These are phyloP conservation scores for Aspergillus texensis DNA, from an alignment of 2,329 filamentous ascomycete genomes.

Conservation along the genomic window DNA sequence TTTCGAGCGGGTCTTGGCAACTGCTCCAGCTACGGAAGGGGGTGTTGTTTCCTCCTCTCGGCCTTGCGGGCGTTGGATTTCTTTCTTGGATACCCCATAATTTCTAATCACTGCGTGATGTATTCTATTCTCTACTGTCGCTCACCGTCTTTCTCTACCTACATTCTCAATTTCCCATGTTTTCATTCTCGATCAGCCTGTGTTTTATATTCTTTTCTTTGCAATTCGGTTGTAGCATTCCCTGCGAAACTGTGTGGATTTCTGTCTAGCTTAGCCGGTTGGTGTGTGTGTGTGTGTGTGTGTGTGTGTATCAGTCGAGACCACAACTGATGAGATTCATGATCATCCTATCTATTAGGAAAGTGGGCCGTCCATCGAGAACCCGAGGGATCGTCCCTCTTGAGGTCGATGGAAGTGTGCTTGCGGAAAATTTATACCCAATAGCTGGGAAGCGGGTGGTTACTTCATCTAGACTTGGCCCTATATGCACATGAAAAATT, in stretches of 20 bases:
- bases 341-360: conserved; percentile 20
- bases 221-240: conserved; percentile 10
- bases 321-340: conserved; percentile 25
- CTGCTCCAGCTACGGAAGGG: conserved; percentile 9
- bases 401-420: neutral
- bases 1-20: conserved; percentile 20
- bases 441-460: neutral
- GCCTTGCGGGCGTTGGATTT: conserved; percentile 23
- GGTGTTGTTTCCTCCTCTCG: conserved; percentile 2
- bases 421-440: conserved; percentile 1
- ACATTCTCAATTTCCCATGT: neutral
- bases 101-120: conserved; percentile 28
- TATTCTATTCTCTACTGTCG: conserved; percentile 11
- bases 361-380: conserved; percentile 8
- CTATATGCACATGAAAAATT: neutral
- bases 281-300: conserved; percentile 6
- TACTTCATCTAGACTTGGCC: neutral
- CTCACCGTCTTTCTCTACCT: neutral
- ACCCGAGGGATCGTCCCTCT: neutral
- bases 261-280: conserved; percentile 12
- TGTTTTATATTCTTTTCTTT: neutral
- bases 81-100: conserved; percentile 29
- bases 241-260: conserved; percentile 1
- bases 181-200: conserved; percentile 1
- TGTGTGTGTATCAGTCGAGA: conserved; percentile 13